Evolutionary conservation across 2,329 filamentous ascomycete species (phyloP), one percentile per base, ranked within the genome.

Genomic region (Boeremia exigua): DNA sequence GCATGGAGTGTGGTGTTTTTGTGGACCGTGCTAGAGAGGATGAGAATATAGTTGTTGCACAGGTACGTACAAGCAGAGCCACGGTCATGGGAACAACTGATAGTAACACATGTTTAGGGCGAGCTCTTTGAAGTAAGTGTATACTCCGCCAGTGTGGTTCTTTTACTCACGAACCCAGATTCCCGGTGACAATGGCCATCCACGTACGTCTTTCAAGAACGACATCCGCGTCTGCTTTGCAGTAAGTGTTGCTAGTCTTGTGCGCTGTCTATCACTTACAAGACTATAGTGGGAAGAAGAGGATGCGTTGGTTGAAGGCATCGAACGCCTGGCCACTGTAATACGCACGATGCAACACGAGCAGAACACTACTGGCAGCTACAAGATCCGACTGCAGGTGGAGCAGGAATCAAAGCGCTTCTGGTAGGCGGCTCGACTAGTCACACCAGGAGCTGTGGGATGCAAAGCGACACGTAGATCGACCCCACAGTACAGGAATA

Each of bases 1-100:
- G 70, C 39, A 76, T 88, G 49, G 79, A 81, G 8, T 86, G 82
- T 32, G 77, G 76, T 29, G 80, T 82, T 7, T 78, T 92, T 29
- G 84, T 84, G 6, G 76, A 81, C 63, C 78, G 79, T 34, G 88
- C 88, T 14, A 77, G 82, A 67, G 75, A 79, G 19, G 84, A 88
- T 50, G 88, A 90, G 72, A 85, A 86, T 42, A 73, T 96, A 52
- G 81, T 87, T 25, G 79, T 95, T 19, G 89, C 87, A 23, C 80
- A 83, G 57, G 68, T 70, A 51, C 19, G 69, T 59, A 54, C 51
- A 52, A 43, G 46, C 44, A 27, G 44, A 19, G 40, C 36, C 43
- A 54, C 29, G 32, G 54, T 45, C 23, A 48, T 56, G 47, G 39
- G 51, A 44, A 46, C 38, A 49, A 59, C 67, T 70, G 56, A 71